phyloP scores from a whole-genome alignment of 2,329 filamentous ascomycete genomes.

The Juglanconis sp. region DNA sequence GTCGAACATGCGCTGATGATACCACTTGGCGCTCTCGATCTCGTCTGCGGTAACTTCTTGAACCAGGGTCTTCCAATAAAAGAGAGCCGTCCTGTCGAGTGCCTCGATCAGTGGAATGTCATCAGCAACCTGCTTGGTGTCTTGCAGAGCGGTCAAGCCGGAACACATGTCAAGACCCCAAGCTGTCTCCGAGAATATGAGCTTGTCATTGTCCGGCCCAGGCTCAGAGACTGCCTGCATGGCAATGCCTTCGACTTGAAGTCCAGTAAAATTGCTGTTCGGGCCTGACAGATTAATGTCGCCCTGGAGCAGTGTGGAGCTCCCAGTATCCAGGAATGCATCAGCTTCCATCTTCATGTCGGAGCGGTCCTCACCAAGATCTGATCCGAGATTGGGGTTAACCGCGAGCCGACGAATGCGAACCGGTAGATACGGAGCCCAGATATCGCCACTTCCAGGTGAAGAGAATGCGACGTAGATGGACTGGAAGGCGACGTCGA shows the following conservation, averaged over 20 bases:
- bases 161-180: background rate
- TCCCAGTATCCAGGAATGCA: too few species aligned
- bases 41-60: too few species aligned
- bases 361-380: too few species aligned
- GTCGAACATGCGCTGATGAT: background rate
- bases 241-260: background rate
- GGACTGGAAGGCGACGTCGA: conserved; percentile 35
- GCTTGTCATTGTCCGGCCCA: background rate
- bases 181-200: background rate
- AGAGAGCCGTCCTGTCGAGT: background rate
- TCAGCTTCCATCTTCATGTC: background rate
- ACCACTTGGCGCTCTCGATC: background rate
- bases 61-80: conserved; percentile 1
- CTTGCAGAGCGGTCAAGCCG: background rate
- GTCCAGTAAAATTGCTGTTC: background rate
- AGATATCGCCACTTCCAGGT: conserved; percentile 32
- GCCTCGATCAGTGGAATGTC: background rate
- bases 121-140: background rate
- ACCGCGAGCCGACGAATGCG: conserved; percentile 20
- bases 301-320: background rate
- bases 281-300: background rate
- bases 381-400: too few species aligned
- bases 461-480: conserved; percentile 30
- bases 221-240: background rate
- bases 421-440: conserved; percentile 29